Evolutionary conservation across 2,329 filamentous ascomycete genomes (phyloP), one percentile per base, ranked within the genome.

Genomic region (Alternaria infectoria): DNA sequence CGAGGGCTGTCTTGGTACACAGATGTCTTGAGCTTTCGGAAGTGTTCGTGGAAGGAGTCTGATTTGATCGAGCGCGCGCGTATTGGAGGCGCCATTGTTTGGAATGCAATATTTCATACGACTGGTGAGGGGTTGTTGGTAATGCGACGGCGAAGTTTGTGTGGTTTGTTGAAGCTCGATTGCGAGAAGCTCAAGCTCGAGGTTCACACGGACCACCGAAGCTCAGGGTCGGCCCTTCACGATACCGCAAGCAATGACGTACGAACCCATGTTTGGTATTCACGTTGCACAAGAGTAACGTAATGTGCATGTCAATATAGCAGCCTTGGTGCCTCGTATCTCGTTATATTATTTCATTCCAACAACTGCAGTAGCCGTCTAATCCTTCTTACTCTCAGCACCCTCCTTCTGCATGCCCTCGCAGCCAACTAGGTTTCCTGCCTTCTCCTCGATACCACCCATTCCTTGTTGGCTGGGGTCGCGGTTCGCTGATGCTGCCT

Each of bases 21-120:
- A 71, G 92, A 89, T 21, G 89, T 91, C 77, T 91, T 91, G 47
- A 92, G 84, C 30, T 84, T 85, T 21, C 85, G 84, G 78, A 96
- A 93, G 65, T 90, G 86, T 40, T 81, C 79, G 3, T 89, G 83
- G 74, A 96, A 93, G 58, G 86, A 85, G 54, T 93, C 89, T 77
- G 92, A 93, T 23, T 88, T 80, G n/a, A 91, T 80, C 67, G 86
- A 86, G 59, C 87, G 85, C 59, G 88, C 81, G 59, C 81, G 81
- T 15, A 81, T 73, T 75, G 86, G 64, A 17, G 77, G 77, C 46
- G 77, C 73, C 77, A 80, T 80, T 80, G 23, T 19, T 54, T 32
- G 17, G 3, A 13, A 21, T 26, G 5, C 13, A 3, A 43, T 8
- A 6, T 25, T 47, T 36, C 21, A 11, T 25, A 13, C 43, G 13